phyloP scores from a whole-genome alignment of 164 flowering plant species.

The Piper betle region DNA sequence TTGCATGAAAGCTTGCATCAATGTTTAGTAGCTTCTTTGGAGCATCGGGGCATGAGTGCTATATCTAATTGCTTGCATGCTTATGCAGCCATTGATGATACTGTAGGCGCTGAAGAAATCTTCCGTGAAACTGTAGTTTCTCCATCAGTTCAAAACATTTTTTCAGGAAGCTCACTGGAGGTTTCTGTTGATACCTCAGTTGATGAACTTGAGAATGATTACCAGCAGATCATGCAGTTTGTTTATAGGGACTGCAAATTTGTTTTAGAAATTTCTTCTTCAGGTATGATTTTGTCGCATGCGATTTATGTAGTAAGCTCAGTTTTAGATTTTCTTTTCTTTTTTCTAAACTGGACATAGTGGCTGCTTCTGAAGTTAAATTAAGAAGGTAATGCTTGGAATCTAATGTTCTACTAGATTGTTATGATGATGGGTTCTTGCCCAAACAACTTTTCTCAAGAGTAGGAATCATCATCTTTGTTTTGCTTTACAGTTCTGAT shows the following conservation, averaged over 20 bases:
- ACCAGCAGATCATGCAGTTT: conserved; percentile 45
- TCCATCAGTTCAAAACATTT: conserved; percentile 49
- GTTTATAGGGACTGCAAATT: conserved; percentile 70
- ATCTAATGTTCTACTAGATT: too few species aligned
- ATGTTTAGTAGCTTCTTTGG: conserved; percentile 84
- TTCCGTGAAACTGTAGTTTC: conserved; percentile 69
- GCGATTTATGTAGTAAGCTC: background rate
- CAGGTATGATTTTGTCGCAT: conserved; percentile 28
- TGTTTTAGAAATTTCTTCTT: conserved; percentile 65
- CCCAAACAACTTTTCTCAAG: background rate
- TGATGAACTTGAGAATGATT: conserved; percentile 77
- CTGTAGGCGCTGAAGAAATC: conserved; percentile 73
- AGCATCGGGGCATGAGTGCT: conserved; percentile 68
- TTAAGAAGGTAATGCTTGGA: background rate
- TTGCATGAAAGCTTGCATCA: conserved; percentile 87
- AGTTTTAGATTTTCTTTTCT: background rate
- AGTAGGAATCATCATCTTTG: background rate
- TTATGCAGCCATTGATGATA: conserved; percentile 95
- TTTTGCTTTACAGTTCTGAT: background rate
- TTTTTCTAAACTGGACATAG: background rate
- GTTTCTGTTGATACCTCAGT: conserved; percentile 31
- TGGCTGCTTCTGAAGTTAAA: background rate
- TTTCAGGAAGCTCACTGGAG: conserved; percentile 37
- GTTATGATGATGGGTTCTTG: too few species aligned
- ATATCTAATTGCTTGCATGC: conserved; percentile 96